These are phyloP conservation scores for Acanthamoeba lenticulata DNA, from an alignment of 208 protist species.

Conservation along the genomic window DNA sequence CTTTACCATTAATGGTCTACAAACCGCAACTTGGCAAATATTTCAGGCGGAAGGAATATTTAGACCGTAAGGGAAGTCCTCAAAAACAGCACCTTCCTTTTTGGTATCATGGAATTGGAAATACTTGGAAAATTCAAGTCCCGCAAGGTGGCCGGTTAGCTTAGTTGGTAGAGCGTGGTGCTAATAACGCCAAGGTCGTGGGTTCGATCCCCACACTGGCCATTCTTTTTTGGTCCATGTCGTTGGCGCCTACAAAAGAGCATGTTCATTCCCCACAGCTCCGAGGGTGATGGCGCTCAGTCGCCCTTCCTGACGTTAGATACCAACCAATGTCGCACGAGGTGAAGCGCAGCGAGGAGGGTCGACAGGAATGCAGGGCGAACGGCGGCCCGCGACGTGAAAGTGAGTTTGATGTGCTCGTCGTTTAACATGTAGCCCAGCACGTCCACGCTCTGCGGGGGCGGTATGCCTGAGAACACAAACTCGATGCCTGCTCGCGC, in stretches of 20 bases:
- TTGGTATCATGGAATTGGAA: too few species aligned
- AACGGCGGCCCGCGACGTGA: background rate
- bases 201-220: slow-evolving; percentile 69
- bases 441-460: background rate
- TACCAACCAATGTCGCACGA: background rate
- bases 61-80: too few species aligned
- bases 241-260: too few species aligned
- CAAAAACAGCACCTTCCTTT: too few species aligned
- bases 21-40: too few species aligned
- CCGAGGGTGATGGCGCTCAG: too few species aligned
- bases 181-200: slow-evolving; percentile 71
- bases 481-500: background rate
- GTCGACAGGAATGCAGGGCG: background rate
- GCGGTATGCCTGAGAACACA: slow-evolving; percentile 12
- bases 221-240: too few species aligned
- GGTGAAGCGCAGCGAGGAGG: background rate
- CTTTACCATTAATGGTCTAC: too few species aligned
- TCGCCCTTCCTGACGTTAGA: too few species aligned
- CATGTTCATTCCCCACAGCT: too few species aligned
- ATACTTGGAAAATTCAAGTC: too few species aligned
- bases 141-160: slow-evolving; percentile 69
- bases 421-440: slow-evolving; percentile 16
- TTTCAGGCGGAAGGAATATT: too few species aligned
- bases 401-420: slow-evolving; percentile 19
- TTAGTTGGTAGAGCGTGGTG: slow-evolving; percentile 71